phyloP scores from a whole-genome alignment of 176 grass and related monocot genomes.

The Cymbopogon citratus region DNA sequence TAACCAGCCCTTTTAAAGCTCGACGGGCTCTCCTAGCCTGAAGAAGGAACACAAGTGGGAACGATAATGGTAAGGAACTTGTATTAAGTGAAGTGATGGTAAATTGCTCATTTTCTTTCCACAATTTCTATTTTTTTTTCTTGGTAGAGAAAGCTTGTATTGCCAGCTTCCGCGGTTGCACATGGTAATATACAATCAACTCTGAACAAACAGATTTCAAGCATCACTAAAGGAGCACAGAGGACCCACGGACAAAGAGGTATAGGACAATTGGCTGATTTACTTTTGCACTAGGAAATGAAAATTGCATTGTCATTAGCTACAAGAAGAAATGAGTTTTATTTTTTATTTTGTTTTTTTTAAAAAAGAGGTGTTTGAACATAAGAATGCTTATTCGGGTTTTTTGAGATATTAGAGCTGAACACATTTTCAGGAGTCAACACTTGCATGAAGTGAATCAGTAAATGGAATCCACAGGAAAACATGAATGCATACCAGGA shows the following conservation, averaged over 20 bases:
- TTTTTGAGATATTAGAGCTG: not conserved
- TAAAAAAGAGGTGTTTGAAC: not conserved
- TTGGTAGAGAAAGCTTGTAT: not conserved
- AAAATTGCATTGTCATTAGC: not conserved
- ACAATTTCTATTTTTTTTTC: not conserved
- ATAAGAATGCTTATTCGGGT: not conserved
- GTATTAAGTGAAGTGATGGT: not conserved
- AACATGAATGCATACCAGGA: slow-evolving; percentile 62
- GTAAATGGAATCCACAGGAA: slow-evolving; percentile 7
- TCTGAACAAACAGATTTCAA: slow-evolving; percentile 6
- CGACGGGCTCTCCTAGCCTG: slow-evolving; percentile 88
- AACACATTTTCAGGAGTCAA: not conserved
- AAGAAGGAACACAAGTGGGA: slow-evolving; percentile 29
- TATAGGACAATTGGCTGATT: not conserved
- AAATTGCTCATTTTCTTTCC: not conserved
- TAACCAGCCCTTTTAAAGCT: slow-evolving; percentile 87
- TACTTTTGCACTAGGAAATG: not conserved
- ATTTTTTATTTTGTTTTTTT: too few relatives aligned
- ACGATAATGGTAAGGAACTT: not conserved
- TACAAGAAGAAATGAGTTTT: not conserved
- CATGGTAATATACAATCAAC: not conserved
- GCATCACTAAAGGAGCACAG: not conserved
- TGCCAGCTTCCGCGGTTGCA: not conserved
- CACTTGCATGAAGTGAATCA: not conserved
- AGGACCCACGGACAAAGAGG: not conserved